These are phyloP conservation scores for Pseudocercospora musae DNA, from an alignment of 2,329 filamentous ascomycete species.

Conservation along the genomic window DNA sequence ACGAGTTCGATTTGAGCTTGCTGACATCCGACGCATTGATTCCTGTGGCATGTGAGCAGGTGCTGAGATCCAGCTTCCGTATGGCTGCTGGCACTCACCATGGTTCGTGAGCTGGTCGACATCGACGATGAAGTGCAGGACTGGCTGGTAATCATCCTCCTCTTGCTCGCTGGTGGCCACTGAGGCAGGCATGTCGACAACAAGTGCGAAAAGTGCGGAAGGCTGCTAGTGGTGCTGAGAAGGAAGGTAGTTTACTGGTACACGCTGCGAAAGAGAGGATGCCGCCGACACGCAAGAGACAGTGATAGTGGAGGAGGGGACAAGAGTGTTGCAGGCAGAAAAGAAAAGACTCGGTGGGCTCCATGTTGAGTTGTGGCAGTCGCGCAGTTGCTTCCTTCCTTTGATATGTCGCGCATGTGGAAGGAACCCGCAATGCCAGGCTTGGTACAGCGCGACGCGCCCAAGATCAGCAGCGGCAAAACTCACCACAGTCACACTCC, in stretches of 20 bases:
- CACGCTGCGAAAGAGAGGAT: background rate
- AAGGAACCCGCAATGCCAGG: background rate
- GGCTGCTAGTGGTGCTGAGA: background rate
- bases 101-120: slow-evolving; percentile 65
- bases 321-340: background rate
- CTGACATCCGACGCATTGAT: slow-evolving; percentile 63
- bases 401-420: background rate
- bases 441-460: background rate
- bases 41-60: slow-evolving; percentile 38
- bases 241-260: background rate
- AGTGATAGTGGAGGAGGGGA: background rate
- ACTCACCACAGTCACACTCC: background rate
- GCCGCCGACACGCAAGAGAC: background rate
- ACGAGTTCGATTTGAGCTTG: slow-evolving; percentile 62
- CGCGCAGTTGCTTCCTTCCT: slow-evolving; percentile 1
- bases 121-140: slow-evolving; percentile 58
- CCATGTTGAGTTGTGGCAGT: background rate
- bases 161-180: slow-evolving; percentile 53
- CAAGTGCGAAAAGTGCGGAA: background rate
- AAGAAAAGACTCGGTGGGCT: background rate
- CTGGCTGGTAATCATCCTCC: slow-evolving; percentile 39
- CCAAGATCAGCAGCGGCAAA: background rate
- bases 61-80: background rate
- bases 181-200: slow-evolving; percentile 49
- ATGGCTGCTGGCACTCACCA: slow-evolving; percentile 40